Evolutionary conservation across 2,329 filamentous ascomycete species (phyloP).

Genomic region (Microdochium trichocladiopsis): DNA sequence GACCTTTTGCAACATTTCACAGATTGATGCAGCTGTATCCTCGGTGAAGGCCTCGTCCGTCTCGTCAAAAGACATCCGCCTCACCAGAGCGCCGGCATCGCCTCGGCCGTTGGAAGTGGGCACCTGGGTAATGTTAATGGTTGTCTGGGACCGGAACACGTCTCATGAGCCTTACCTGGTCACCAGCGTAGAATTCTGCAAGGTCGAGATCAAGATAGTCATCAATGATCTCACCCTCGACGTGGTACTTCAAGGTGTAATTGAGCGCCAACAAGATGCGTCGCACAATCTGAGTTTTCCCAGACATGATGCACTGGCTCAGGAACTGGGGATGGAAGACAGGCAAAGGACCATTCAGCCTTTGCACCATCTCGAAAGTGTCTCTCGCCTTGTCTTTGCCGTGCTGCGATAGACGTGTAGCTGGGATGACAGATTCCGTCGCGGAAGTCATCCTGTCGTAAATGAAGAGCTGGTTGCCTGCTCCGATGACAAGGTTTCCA

Average conservation of each 20-base stretch:
- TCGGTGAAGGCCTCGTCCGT: conserved; percentile 64
- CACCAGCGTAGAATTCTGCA: conserved; percentile 47
- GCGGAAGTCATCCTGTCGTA: conserved; percentile 69
- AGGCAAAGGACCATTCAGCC: conserved; percentile 80
- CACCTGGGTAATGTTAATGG: neutral
- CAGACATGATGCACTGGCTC: conserved; percentile 76
- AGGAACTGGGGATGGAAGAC: conserved; percentile 90
- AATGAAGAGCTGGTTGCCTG: conserved; percentile 86
- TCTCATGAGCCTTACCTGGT: conserved; percentile 18
- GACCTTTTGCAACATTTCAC: conserved; percentile 67
- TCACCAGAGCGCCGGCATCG: conserved; percentile 29
- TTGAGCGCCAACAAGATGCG: conserved; percentile 66
- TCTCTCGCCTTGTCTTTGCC: conserved; percentile 50
- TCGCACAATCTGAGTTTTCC: conserved; percentile 67
- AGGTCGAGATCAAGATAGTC: conserved; percentile 62
- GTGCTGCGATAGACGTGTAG: conserved; percentile 35
- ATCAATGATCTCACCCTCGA: conserved; percentile 74
- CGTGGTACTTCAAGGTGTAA: conserved; percentile 73
- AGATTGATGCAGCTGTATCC: conserved; percentile 60
- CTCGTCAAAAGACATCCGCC: conserved; percentile 30
- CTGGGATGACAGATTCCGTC: conserved; percentile 50
- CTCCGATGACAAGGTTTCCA: conserved; percentile 78
- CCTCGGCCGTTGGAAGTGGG: conserved; percentile 8
- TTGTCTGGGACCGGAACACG: neutral
- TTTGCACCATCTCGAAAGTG: conserved; percentile 74